Conservation (phyloP, 2,329 filamentous ascomycete genomes). For the Apiospora kogelbergensis region DNA sequence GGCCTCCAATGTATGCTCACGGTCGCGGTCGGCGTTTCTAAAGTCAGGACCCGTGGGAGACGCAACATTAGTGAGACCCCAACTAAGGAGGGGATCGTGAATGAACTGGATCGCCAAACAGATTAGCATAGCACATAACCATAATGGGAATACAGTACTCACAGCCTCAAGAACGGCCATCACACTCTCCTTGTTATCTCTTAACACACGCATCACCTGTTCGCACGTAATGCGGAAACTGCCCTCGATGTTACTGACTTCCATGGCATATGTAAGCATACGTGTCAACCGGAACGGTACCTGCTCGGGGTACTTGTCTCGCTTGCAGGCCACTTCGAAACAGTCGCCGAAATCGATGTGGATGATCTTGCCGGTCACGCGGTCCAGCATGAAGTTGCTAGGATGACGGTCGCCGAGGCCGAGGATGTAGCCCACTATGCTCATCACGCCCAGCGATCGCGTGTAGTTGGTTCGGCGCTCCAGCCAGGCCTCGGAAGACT, state of each 20-base stretch:
- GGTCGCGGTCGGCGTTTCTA: constrained; percentile 28
- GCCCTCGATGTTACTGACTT: constrained; percentile 99
- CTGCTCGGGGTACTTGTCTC: constrained; percentile 96
- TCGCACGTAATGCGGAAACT: constrained; percentile 98
- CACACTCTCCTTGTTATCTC: constrained; percentile 96
- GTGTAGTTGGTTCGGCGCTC: constrained; percentile 99
- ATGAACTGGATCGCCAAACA: constrained; percentile 70
- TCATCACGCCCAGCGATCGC: constrained; percentile 95
- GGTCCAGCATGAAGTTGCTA: constrained; percentile 96
- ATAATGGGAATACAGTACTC: constrained; percentile 47
- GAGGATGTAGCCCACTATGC: constrained; percentile 99
- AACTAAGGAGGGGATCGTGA: constrained; percentile 97
- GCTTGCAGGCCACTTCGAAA: constrained; percentile 99
- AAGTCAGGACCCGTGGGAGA: constrained; percentile 69
- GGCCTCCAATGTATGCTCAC: constrained; percentile 50
- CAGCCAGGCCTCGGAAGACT: constrained; percentile 96
- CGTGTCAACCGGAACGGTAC: constrained; percentile 97
- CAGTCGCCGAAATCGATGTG: constrained; percentile 99
- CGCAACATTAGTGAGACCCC: constrained; percentile 73
- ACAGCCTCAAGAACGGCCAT: constrained; percentile 98
- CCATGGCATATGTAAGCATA: constrained; percentile 99
- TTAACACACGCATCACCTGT: constrained; percentile 94
- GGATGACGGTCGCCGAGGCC: constrained; percentile 95
- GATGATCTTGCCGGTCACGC: constrained; percentile 92
- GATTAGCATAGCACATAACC: neutral